Base-by-base conservation (phyloP, 495 filamentous ascomycete genomes). In the Parathielavia hyrcaniae region DNA sequence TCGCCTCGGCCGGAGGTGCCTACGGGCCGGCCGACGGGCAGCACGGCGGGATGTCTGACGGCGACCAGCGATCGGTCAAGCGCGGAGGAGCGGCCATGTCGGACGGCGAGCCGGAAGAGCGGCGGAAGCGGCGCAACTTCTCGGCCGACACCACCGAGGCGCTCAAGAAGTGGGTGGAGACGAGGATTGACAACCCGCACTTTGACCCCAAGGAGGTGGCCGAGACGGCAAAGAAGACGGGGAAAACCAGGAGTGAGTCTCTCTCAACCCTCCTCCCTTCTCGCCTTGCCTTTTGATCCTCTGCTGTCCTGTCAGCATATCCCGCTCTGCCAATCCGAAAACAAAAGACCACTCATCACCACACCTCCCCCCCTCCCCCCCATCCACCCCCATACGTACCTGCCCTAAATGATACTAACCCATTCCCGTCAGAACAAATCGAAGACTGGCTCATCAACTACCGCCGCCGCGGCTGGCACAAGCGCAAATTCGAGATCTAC, bases 361-460 rank as follows among this genome's bases (percentile, higher is more conserved):
- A n/a, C n/a, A 46, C 12, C 20, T 26, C 19, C 1, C 20, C 40
- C 3, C 5, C 16, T n/a, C 10, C 17, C 7, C 45, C 45, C 23
- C 22, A 26, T 26, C 45, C 2, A 30, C 26, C 26, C 26, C 26
- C 2, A 30, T 30, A 2, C 11, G 5, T 12, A 23, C 13, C 23
- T 20, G 6, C n/a, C n/a, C n/a, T 19, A 19, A 9, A 26, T 12
- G 17, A 46, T 4, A 47, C 45, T 12, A 12, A 14, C 38, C 1
- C 50, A 5, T 11, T 19, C 5, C 19, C 40, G 16, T 34, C 53
- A 53, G 50, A 53, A 34, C 36, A 50, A 36, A 22, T 57, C 36
- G 35, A 38, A 1, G 35, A 35, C 36, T 57, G 55, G 55, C 50
- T 40, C 46, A 57, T 36, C 55, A 57, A 57, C 46, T 36, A 26